A percentile compares a stretch with the other conserved stretches of the same genome.
phyloP scores from a whole-genome alignment of 495 filamentous ascomycete species.

The Jackrogersella minutella region DNA sequence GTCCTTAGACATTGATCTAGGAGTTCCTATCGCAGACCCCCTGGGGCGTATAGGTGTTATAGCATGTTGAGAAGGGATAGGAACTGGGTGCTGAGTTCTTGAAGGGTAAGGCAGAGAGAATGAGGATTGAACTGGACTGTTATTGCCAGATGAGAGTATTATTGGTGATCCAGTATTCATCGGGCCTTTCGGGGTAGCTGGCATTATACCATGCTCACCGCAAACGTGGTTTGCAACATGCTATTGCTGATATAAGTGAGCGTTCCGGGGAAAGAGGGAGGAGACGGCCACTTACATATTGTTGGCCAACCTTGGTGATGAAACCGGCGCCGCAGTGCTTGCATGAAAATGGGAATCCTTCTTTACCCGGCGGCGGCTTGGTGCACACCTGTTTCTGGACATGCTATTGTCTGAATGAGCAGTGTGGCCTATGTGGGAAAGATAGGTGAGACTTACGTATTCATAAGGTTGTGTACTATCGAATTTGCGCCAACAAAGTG shows the following conservation, averaged over 20 bases:
- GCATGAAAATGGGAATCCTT: conserved; percentile 48
- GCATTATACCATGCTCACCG: conserved; percentile 37
- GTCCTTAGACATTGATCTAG: conserved; percentile 2
- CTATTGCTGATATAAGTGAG: conserved; percentile 39
- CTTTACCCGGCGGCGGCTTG: conserved; percentile 35
- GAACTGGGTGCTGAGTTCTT: neutral
- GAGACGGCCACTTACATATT: conserved; percentile 44
- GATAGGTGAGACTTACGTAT: conserved; percentile 48
- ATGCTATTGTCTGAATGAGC: conserved; percentile 45
- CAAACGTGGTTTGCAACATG: conserved; percentile 49
- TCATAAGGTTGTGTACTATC: conserved; percentile 43
- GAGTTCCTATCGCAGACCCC: neutral
- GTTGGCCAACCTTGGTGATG: conserved; percentile 41
- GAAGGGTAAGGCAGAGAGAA: neutral
- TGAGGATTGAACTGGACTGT: conserved; percentile 19
- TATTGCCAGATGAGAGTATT: conserved; percentile 30
- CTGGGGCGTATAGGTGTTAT: conserved; percentile 17
- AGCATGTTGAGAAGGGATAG: conserved; percentile 8
- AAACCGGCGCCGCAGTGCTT: conserved; percentile 53
- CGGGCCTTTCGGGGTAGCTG: conserved; percentile 27
- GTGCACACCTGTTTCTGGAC: conserved; percentile 50
- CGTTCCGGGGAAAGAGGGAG: neutral
- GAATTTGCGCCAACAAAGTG: conserved; percentile 53
- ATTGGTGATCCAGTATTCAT: conserved; percentile 28
- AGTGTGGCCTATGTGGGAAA: neutral